A percentile compares a stretch with the other conserved stretches of the same genome.
These are phyloP conservation scores for Rhodotorula sp. DNA, from an alignment of 1,284 basidiomycete genomes.

Conservation along the genomic window DNA sequence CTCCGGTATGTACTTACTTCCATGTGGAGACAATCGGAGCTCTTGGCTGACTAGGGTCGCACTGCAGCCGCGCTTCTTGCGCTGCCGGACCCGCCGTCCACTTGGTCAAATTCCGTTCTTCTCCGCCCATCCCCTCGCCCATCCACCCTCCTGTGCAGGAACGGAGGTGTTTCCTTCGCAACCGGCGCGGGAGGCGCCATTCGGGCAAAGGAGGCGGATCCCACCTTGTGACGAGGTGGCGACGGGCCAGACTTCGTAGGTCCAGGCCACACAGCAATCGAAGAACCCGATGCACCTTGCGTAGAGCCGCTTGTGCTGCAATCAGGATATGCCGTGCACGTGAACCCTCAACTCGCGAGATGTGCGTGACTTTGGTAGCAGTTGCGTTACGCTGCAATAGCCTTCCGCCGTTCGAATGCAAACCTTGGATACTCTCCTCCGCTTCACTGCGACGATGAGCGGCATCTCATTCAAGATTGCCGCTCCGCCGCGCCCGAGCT, in stretches of 20 bases:
- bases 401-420: neutral
- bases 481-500: constrained; percentile 17
- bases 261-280: neutral
- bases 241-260: no score
- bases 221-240: no score
- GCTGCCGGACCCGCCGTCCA: neutral
- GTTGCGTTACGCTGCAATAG: no score
- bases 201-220: no score
- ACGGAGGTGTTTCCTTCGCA: no score
- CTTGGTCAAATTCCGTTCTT: neutral
- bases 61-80: neutral
- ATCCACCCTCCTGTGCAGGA: no score
- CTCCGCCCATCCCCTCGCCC: no score
- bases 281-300: neutral
- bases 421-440: no score
- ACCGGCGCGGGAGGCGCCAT: no score
- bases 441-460: neutral
- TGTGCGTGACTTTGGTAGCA: no score
- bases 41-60: neutral
- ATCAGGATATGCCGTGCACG: neutral
- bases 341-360: no score
- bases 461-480: constrained; percentile 38
- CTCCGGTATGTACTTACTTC: neutral
- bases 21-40: neutral
- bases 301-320: neutral